Evolutionary conservation across 305 asterid genomes (phyloP).

Genomic region (Fraxinus greggii): DNA sequence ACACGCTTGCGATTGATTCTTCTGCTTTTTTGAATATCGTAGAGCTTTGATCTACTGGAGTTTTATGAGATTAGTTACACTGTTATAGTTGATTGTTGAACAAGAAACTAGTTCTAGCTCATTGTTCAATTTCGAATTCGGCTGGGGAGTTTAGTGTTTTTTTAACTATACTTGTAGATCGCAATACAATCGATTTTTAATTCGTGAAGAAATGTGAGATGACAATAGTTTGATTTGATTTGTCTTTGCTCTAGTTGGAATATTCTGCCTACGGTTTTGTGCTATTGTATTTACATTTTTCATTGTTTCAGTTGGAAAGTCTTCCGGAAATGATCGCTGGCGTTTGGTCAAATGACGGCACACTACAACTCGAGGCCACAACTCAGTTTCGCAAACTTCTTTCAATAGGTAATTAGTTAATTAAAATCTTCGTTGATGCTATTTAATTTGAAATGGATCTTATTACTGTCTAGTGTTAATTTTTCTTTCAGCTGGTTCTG

Average conservation of each 20-base stretch:
- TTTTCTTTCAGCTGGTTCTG: neutral
- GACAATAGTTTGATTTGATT: neutral
- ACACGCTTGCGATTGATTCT: constrained; percentile 1
- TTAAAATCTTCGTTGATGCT: neutral
- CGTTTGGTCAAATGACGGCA: constrained; percentile 48
- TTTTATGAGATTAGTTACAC: constrained; percentile 16
- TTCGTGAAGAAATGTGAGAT: neutral
- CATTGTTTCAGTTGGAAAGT: constrained; percentile 42
- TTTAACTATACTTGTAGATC: neutral
- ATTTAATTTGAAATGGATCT: neutral
- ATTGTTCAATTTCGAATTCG: neutral
- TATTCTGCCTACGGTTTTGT: neutral
- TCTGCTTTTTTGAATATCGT: neutral
- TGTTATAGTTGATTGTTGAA: constrained; percentile 21
- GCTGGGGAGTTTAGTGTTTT: neutral
- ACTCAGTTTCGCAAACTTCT: constrained; percentile 61
- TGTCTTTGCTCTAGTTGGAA: neutral
- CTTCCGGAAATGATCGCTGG: constrained; percentile 52
- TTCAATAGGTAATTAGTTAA: constrained; percentile 39
- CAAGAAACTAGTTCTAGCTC: constrained; percentile 4
- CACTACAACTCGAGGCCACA: constrained; percentile 52
- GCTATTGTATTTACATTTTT: neutral
- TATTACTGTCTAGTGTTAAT: neutral
- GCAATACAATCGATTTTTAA: neutral
- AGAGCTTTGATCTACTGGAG: constrained; percentile 35